These are phyloP conservation scores for Dioszegia hungarica DNA, from an alignment of 768 basidiomycete species.

Conservation along the genomic window DNA sequence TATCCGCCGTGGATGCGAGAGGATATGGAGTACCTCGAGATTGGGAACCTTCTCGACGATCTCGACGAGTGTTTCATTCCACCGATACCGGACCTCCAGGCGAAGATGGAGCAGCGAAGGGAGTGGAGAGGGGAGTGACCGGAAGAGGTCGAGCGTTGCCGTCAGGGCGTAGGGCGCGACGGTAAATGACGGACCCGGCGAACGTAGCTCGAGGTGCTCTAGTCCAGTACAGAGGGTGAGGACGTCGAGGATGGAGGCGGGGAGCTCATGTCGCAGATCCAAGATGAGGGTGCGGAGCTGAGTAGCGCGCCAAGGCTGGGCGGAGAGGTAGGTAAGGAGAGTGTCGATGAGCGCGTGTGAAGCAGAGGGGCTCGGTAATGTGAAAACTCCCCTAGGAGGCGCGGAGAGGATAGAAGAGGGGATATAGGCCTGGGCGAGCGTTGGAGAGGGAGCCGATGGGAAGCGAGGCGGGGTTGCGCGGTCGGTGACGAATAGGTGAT, in stretches of 20 bases:
- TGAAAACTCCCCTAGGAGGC: too few relatives aligned
- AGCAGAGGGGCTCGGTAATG: too few relatives aligned
- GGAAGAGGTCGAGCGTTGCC: conserved; percentile 6
- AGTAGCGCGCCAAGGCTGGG: conserved; percentile 2
- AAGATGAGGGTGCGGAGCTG: neutral
- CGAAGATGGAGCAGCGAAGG: conserved; percentile 10
- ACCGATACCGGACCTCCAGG: conserved; percentile 10
- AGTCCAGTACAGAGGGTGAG: neutral
- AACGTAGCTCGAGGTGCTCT: conserved; percentile 5
- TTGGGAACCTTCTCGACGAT: conserved; percentile 7
- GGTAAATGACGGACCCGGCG: conserved; percentile 1
- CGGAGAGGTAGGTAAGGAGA: neutral
- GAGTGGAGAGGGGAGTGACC: conserved; percentile 1
- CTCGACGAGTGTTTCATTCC: conserved; percentile 11
- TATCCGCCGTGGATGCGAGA: neutral
- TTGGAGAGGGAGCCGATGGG: too few relatives aligned
- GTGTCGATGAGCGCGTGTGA: neutral
- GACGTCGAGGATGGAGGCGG: neutral
- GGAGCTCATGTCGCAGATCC: conserved; percentile 3
- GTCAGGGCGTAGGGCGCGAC: neutral
- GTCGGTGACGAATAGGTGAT: neutral
- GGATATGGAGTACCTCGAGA: conserved; percentile 6
- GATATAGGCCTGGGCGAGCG: neutral
- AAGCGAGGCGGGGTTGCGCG: too few relatives aligned
- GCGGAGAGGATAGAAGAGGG: neutral